Conservation (phyloP, 164 flowering plant genomes). For the Vitis riparia region DNA sequence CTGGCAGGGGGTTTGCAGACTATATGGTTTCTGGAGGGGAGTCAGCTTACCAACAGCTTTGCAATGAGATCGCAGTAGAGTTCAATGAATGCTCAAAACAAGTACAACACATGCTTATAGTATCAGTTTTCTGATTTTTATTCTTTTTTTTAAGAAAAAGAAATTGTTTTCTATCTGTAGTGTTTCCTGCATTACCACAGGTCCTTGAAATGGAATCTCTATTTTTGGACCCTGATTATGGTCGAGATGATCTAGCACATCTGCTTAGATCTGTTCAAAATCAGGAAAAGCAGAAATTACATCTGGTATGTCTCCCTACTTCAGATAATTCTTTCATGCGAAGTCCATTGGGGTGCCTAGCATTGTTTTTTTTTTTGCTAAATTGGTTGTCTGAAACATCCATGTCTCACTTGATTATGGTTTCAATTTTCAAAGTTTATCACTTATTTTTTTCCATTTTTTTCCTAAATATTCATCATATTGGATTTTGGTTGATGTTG, state of each 20-base stretch:
- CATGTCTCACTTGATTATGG: too few relatives aligned
- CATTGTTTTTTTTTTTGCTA: background rate
- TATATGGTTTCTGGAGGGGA: conserved; percentile 77
- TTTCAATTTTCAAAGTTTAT: too few relatives aligned
- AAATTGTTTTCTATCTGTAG: background rate
- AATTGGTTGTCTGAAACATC: too few relatives aligned
- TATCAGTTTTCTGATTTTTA: background rate
- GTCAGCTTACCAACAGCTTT: conserved; percentile 74
- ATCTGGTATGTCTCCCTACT: conserved; percentile 51
- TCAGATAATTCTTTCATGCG: background rate
- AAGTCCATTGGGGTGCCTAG: too few relatives aligned
- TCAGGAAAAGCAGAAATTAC: conserved; percentile 85
- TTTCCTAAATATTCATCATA: too few relatives aligned
- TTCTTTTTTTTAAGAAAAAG: background rate
- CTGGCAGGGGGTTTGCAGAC: conserved; percentile 78
- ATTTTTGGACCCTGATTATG: conserved; percentile 49
- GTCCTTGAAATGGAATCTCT: conserved; percentile 74
- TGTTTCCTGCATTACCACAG: conserved; percentile 27
- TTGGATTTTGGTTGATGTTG: too few relatives aligned
- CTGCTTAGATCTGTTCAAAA: conserved; percentile 77
- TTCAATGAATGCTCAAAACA: conserved; percentile 92
- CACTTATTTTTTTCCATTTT: too few relatives aligned
- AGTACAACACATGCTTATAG: conserved; percentile 30
- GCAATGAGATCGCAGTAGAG: conserved; percentile 74
- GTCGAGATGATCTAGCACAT: conserved; percentile 69